Conservation (phyloP, 2,329 filamentous ascomycete species). For the Didymella arachidicola region DNA sequence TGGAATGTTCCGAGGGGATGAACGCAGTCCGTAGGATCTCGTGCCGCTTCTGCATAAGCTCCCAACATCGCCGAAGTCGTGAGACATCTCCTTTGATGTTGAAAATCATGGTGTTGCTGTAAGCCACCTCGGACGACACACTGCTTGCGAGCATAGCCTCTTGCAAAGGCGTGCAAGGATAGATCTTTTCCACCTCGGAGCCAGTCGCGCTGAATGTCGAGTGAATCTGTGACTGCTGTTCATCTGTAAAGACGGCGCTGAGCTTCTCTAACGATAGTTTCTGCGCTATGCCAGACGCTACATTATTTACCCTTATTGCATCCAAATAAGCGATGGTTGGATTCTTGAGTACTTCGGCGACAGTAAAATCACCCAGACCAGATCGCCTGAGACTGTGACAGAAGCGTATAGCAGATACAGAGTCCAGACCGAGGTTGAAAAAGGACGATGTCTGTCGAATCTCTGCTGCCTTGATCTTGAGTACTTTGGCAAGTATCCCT, state of each 20-base stretch:
- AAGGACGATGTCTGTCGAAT: conserved; percentile 75
- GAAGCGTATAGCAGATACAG: conserved; percentile 78
- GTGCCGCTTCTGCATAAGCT: conserved; percentile 69
- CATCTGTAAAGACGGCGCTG: conserved; percentile 24
- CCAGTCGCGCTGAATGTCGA: conserved; percentile 23
- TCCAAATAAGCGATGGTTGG: conserved; percentile 69
- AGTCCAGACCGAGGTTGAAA: conserved; percentile 81
- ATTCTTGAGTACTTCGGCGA: conserved; percentile 75
- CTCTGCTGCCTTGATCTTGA: conserved; percentile 55
- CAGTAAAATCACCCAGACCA: conserved; percentile 61
- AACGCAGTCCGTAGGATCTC: conserved; percentile 82
- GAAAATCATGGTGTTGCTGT: conserved; percentile 77
- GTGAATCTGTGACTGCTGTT: conserved; percentile 27
- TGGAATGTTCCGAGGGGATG: conserved; percentile 65
- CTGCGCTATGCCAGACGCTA: conserved; percentile 37
- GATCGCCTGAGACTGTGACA: conserved; percentile 63
- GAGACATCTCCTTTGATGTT: conserved; percentile 61
- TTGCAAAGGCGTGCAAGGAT: conserved; percentile 87
- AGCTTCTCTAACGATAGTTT: not conserved
- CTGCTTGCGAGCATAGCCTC: conserved; percentile 80
- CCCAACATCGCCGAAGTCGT: conserved; percentile 68
- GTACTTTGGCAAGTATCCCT: conserved; percentile 60
- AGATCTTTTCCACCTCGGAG: conserved; percentile 61
- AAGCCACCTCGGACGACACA: conserved; percentile 60
- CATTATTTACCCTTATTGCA: not conserved